Evolutionary conservation across 352 stramenopile genomes (phyloP), one percentile per base, ranked within the genome.

Genomic region (Globisporangium viniferum): DNA sequence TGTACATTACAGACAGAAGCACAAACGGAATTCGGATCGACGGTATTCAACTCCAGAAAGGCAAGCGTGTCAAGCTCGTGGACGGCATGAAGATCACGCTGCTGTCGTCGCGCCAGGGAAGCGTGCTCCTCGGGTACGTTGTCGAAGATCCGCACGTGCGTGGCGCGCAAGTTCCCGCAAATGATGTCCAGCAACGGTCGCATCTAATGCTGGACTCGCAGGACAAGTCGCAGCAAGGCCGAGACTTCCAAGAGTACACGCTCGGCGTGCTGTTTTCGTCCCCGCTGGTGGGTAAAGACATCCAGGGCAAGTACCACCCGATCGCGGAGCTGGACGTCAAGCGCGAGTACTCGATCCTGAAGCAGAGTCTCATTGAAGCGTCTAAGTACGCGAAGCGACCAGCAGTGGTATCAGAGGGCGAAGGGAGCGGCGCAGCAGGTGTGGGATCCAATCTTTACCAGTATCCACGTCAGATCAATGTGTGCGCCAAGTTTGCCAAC

Each of bases 401-500:
- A 6, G 68, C 62, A 22, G 54, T 44, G 2, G 18, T n/a, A 8
- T 2, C 31, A 14, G 77, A 70, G 5, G 70, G 69, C 20, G 39
- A 27, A 39, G 70, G 62, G 10, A 27, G 9, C 18, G 33, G 24
- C 36, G 65, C 66, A 15, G 62, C 66, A 14, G 22, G 44, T 56
- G 73, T 61, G 18, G n/a, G 44, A 3, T 70, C 71, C 29, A 80
- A 76, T 67, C 62, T 86, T 44, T 92, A 88, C 39, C 74, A 84
- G 29, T 90, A 85, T 24, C 82, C 87, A 24, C 72, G 82, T 7
- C 84, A 90, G 75, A 98, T 99, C 70, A 91, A 90, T 55, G 75
- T 98, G n/a, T 88, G 86, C 5, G 97, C 97, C 36, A 96, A 98
- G 69, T 98, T 97, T 72, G 95, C 95, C 15, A 98, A 97, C 57